phyloP scores from a whole-genome alignment of 371 early-diverging fungal genomes.

The Dichotomocladium elegans region DNA sequence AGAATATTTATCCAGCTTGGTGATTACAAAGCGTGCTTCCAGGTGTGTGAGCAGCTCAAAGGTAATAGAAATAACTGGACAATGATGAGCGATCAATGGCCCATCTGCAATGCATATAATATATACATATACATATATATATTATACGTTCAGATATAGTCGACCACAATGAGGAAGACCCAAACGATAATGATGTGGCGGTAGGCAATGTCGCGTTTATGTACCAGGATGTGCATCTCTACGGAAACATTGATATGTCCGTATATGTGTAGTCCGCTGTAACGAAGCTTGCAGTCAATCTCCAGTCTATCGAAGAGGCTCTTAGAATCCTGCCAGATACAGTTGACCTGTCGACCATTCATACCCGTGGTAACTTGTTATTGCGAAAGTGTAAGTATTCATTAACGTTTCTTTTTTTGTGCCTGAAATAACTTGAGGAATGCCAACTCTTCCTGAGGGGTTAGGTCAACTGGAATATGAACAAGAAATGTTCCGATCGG shows the following conservation, averaged over 20 bases:
- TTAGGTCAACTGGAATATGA: slow-evolving; percentile 6
- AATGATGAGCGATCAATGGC: no score
- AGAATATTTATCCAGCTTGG: slow-evolving; percentile 13
- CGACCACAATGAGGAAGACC: no score
- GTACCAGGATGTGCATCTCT: no score
- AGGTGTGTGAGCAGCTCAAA: slow-evolving; percentile 7
- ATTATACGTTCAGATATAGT: no score
- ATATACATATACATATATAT: no score
- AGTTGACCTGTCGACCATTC: neutral
- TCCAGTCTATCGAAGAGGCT: neutral
- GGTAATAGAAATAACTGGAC: no score
- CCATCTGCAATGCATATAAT: no score
- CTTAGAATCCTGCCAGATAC: neutral
- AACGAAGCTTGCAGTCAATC: neutral
- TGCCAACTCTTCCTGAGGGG: neutral
- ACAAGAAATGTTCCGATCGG: slow-evolving; percentile 3
- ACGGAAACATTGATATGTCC: neutral
- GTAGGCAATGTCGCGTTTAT: no score
- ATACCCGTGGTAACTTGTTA: neutral
- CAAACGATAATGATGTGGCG: no score
- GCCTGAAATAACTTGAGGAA: neutral
- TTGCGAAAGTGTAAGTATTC: neutral
- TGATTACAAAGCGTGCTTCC: slow-evolving; percentile 8
- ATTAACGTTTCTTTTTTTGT: neutral
- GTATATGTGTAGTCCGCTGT: neutral